Evolutionary conservation across 2,329 filamentous ascomycete species (phyloP), one percentile per base, ranked within the genome.

Genomic region (Apiospora hydei): DNA sequence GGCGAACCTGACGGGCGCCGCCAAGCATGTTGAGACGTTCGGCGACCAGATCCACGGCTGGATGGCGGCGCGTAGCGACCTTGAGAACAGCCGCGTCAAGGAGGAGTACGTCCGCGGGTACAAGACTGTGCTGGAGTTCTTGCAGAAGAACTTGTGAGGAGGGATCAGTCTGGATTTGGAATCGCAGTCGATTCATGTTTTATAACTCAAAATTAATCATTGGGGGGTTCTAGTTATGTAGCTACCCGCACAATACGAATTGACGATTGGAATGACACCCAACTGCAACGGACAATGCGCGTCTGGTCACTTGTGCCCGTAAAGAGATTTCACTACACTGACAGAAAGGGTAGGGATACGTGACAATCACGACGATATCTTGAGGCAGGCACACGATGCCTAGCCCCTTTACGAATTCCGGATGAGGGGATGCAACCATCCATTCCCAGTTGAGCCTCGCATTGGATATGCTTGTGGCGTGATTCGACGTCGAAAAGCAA

Each of bases 11-110:
- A 83, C 82, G 41, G 87, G 83, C 2, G 34, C 26, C 2, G 82
- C 87, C 72, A 89, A 90, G 77, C 86, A 90, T 74, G 87, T 92
- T 70, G 91, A 93, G 84, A 90, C 80, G n/a, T 93, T 92, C 77
- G 77, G 77, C 34, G 90, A 90, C 77, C 91, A 92, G 85, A 87
- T 91, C 78, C 92, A 94, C 81, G 92, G 92, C 64, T 94, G 91
- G 91, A 94, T 93, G 92, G 90, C 89, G 1, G 91, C 92, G 0
- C 87, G 91, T 38, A 85, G 88, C 0, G 83, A 93, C 77, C 82
- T 93, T 43, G 83, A 85, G 46, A 83, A 91, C 67, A 82, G 85
- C 68, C 86, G 85, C 57, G 87, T 90, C 78, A 88, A 87, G 80
- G 86, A 88, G 75, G 91, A 91, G 82, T 91, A 91, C 74, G 84